phyloP scores from a whole-genome alignment of 2,329 filamentous ascomycete species.

The Aspergillus caelatus region DNA sequence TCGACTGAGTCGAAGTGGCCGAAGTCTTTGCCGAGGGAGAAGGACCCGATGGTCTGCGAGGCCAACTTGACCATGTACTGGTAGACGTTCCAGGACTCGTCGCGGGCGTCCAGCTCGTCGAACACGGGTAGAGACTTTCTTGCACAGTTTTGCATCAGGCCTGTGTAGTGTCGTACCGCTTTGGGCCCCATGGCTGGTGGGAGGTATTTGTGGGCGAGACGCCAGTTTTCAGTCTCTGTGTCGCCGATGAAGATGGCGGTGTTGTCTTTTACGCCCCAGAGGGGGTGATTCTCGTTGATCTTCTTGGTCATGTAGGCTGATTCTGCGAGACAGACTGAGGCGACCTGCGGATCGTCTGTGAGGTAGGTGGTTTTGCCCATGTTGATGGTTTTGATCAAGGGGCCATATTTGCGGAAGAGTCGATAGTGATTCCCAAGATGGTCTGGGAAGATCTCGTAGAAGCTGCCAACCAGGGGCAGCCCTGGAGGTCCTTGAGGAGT shows the following conservation, averaged over 20 bases:
- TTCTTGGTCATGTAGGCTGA: slow-evolving; percentile 56
- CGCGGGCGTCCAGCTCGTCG: slow-evolving; percentile 51
- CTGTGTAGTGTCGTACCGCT: slow-evolving; percentile 62
- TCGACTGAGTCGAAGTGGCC: slow-evolving; percentile 47
- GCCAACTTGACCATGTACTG: slow-evolving; percentile 52
- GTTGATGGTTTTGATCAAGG: slow-evolving; percentile 54
- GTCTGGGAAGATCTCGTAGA: slow-evolving; percentile 58
- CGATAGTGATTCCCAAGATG: slow-evolving; percentile 59
- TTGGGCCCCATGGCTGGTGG: slow-evolving; percentile 61
- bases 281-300: slow-evolving; percentile 36
- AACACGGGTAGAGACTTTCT: slow-evolving; percentile 52
- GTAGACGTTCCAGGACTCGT: slow-evolving; percentile 48
- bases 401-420: slow-evolving; percentile 55
- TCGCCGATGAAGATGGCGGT: slow-evolving; percentile 30
- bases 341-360: slow-evolving; percentile 53
- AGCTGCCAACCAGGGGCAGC: slow-evolving; percentile 50
- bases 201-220: slow-evolving; percentile 61
- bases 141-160: slow-evolving; percentile 58
- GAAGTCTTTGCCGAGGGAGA: slow-evolving; percentile 46
- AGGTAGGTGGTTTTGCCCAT: slow-evolving; percentile 54
- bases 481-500: slow-evolving; percentile 23
- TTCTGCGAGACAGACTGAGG: slow-evolving; percentile 51
- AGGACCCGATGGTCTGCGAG: slow-evolving; percentile 44
- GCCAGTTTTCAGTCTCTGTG: slow-evolving; percentile 28
- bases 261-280: slow-evolving; percentile 26